Evolutionary conservation across 768 basidiomycete genomes (phyloP).

Genomic region (Lactarius indigo): DNA sequence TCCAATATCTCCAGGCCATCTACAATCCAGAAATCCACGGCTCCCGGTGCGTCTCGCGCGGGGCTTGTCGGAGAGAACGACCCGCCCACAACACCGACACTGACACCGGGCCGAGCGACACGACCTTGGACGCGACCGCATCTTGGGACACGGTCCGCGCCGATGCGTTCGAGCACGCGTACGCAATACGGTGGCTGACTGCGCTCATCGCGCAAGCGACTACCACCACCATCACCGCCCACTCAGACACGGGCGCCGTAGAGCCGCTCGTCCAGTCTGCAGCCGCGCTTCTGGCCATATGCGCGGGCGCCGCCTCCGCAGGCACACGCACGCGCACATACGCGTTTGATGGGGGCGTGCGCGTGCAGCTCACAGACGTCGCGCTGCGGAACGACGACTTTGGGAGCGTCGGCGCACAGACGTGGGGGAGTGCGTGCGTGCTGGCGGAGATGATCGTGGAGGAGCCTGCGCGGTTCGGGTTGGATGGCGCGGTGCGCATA

Average conservation of each 20-base stretch:
- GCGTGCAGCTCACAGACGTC: slow-evolving; percentile 58
- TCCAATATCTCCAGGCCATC: slow-evolving; percentile 49
- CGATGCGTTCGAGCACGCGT: slow-evolving; percentile 68
- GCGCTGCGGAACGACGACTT: slow-evolving; percentile 69
- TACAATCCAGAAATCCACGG: slow-evolving; percentile 65
- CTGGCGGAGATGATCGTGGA: slow-evolving; percentile 70
- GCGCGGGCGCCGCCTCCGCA: slow-evolving; percentile 60
- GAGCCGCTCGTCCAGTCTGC: slow-evolving; percentile 50
- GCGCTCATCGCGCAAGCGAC: slow-evolving; percentile 47
- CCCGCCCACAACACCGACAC: background rate
- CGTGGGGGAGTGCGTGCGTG: slow-evolving; percentile 84
- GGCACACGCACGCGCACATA: slow-evolving; percentile 55
- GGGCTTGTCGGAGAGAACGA: background rate
- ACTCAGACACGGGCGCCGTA: background rate
- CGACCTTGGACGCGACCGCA: slow-evolving; percentile 22
- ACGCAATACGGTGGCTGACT: slow-evolving; percentile 72
- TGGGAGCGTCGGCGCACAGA: slow-evolving; percentile 76
- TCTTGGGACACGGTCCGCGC: slow-evolving; percentile 36
- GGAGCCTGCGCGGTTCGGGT: slow-evolving; percentile 49
- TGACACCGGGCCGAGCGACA: slow-evolving; percentile 4
- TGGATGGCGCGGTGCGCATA: slow-evolving; percentile 36
- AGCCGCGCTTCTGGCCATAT: slow-evolving; percentile 59
- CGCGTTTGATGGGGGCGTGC: slow-evolving; percentile 39
- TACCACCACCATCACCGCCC: background rate
- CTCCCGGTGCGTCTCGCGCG: slow-evolving; percentile 38